phyloP scores from a whole-genome alignment of 2,329 filamentous ascomycete genomes.

The Arachnopeziza araneosa region DNA sequence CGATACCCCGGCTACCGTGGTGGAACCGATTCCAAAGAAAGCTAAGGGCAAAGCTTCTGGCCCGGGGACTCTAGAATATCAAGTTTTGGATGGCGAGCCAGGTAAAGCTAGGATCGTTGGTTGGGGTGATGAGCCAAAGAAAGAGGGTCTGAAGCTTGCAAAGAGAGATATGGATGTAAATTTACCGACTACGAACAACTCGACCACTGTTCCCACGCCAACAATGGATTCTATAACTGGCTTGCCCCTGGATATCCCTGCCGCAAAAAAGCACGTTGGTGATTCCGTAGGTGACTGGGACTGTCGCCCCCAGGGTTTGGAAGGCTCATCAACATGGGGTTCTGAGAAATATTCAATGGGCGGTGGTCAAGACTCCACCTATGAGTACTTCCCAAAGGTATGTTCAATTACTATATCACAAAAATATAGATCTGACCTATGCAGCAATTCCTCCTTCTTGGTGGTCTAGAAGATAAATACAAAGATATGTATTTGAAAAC shows the following conservation, averaged over 20 bases:
- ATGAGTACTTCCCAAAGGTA: conserved; percentile 66
- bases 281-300: conserved; percentile 29
- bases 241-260: conserved; percentile 15
- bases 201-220: background rate
- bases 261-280: conserved; percentile 10
- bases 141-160: conserved; percentile 4
- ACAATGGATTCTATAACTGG: conserved; percentile 10
- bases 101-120: conserved; percentile 21
- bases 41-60: conserved; percentile 6
- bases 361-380: conserved; percentile 63
- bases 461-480: conserved; percentile 69
- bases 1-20: conserved; percentile 10
- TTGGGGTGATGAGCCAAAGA: conserved; percentile 18
- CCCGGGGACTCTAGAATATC: conserved; percentile 23
- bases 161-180: conserved; percentile 11
- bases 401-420: background rate
- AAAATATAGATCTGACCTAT: conserved; percentile 17
- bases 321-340: conserved; percentile 38
- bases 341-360: conserved; percentile 53
- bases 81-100: conserved; percentile 24
- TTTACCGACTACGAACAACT: background rate
- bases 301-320: conserved; percentile 57
- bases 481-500: conserved; percentile 64
- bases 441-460: conserved; percentile 67
- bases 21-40: conserved; percentile 21